Conservation (phyloP, 495 filamentous ascomycete species). For the Penicillium daleae region DNA sequence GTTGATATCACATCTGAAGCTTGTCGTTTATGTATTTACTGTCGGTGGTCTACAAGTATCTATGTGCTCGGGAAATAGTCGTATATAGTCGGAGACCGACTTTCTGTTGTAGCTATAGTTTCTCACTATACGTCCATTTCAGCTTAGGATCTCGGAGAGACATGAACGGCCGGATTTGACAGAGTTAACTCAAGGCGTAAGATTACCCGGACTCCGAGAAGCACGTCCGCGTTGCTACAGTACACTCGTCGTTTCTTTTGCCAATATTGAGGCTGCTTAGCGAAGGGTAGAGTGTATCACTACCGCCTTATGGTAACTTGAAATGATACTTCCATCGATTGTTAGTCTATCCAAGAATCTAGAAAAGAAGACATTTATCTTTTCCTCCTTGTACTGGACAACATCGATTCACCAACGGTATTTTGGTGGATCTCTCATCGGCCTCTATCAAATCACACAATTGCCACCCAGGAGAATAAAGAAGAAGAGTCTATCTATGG, state of each 20-base stretch:
- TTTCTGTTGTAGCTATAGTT: not conserved
- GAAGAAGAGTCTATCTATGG: not conserved
- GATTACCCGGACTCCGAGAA: not conserved
- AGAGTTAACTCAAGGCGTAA: not conserved
- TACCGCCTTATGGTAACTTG: not conserved
- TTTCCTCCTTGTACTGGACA: not conserved
- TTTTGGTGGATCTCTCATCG: no score
- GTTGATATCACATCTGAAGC: not conserved
- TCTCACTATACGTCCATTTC: not conserved
- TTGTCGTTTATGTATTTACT: not conserved
- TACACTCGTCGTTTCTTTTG: not conserved
- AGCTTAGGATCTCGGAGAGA: not conserved
- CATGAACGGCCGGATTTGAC: not conserved
- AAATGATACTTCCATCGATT: not conserved
- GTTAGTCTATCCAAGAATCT: not conserved
- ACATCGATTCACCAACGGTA: no score
- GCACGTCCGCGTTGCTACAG: not conserved
- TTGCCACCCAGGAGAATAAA: not conserved
- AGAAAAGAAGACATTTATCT: not conserved
- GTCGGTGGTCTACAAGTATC: not conserved
- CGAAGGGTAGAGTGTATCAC: not conserved
- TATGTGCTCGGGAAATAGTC: no score
- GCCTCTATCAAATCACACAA: not conserved
- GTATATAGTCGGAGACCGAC: not conserved
- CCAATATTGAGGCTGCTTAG: not conserved